Evolutionary conservation across 177 flowering plant genomes (phyloP).

Genomic region (Vitis hybrid): DNA sequence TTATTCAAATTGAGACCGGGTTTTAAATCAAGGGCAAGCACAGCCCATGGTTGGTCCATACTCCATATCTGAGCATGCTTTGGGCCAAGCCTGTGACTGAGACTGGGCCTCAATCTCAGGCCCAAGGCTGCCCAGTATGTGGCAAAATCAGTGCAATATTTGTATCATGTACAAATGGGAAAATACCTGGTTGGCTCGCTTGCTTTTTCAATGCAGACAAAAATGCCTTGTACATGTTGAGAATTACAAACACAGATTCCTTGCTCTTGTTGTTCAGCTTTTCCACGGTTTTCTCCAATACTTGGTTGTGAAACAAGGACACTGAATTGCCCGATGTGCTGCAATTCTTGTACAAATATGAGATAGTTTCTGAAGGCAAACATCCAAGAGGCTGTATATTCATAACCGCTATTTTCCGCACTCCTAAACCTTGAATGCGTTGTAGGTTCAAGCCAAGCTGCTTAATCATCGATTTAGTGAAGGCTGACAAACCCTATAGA

Average conservation of each 20-base stretch:
- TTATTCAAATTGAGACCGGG: no score
- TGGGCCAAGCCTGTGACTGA: no score
- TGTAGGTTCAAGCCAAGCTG: conserved; percentile 35
- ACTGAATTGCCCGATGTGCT: conserved; percentile 15
- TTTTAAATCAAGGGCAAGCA: no score
- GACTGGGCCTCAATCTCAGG: no score
- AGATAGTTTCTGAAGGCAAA: conserved; percentile 28
- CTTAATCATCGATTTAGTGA: conserved; percentile 20
- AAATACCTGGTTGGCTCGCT: conserved; percentile 4
- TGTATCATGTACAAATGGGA: neutral
- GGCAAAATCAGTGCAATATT: neutral
- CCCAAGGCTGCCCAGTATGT: no score
- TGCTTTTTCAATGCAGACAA: conserved; percentile 22
- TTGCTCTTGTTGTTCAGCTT: conserved; percentile 20
- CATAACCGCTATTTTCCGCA: conserved; percentile 35
- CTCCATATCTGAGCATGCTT: no score
- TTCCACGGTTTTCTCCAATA: conserved; percentile 20
- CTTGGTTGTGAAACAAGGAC: conserved; percentile 29
- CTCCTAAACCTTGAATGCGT: conserved; percentile 35
- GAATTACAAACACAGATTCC: conserved; percentile 7
- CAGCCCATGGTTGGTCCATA: no score
- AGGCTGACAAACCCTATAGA: conserved; percentile 25
- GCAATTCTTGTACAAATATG: conserved; percentile 26
- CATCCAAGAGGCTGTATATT: conserved; percentile 45
- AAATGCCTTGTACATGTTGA: conserved; percentile 42